These are phyloP conservation scores for Yarrowia sp. DNA, from an alignment of 805 yeast species.

Conservation along the genomic window DNA sequence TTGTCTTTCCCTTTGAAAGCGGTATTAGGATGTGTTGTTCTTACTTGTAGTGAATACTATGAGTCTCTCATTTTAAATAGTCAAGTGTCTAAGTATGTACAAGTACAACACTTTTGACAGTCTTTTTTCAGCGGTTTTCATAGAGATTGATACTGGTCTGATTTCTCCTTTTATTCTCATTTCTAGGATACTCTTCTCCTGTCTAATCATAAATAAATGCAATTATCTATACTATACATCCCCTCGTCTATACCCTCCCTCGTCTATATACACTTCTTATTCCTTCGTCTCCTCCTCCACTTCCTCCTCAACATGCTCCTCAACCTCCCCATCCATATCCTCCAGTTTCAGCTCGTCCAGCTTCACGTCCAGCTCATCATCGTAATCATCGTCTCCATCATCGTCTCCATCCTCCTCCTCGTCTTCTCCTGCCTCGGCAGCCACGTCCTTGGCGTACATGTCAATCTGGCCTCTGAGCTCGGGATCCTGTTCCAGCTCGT, in stretches of 20 bases:
- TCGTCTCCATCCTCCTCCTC: constrained; percentile 42
- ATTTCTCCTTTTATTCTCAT: too few species aligned
- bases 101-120: too few species aligned
- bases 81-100: too few species aligned
- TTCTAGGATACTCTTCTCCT: too few species aligned
- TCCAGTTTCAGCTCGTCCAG: constrained; percentile 79
- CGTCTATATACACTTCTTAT: background rate
- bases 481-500: constrained; percentile 88
- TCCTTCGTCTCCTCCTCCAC: constrained; percentile 13
- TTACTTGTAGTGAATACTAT: too few species aligned
- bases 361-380: constrained; percentile 46
- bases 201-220: constrained; percentile 13
- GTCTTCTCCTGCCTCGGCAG: constrained; percentile 52
- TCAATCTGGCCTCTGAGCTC: constrained; percentile 84
- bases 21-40: too few species aligned
- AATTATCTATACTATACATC: constrained; percentile 8
- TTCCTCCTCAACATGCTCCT: constrained; percentile 1
- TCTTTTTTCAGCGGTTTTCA: too few species aligned
- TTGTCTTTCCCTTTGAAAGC: too few species aligned
- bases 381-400: constrained; percentile 52
- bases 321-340: constrained; percentile 68
- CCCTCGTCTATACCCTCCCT: background rate
- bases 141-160: too few species aligned
- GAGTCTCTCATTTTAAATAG: too few species aligned
- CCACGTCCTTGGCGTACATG: constrained; percentile 65